Base-by-base conservation (phyloP, 495 filamentous ascomycete species). In the Pseudotulostoma volvatum region DNA sequence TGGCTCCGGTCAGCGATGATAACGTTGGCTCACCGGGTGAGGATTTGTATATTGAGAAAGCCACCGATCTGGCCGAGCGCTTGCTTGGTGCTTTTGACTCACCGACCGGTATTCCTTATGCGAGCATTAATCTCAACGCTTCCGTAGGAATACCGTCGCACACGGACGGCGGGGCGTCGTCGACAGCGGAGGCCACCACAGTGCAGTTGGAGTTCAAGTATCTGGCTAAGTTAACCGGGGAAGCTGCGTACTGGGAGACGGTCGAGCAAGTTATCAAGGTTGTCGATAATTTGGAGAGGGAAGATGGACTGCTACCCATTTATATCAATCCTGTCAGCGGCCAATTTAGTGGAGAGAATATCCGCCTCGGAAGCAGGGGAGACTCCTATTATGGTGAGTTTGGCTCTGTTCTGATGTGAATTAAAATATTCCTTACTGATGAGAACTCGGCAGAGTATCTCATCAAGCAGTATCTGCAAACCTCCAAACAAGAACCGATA, bases 121-220 rank as follows among this genome's bases (percentile, higher is more conserved):
- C 90, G 2, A 93, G 83, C 49, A 76, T 99, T 31, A 93, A 95
- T 46, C 61, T 99, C 17, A 78, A 75, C 40, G 81, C 73, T 3
- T 73, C 71, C 14, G 59, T 71, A 41, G 87, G 85, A 4, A 61
- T 92, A 14, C 65, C 68, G 3, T 86, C 87, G 2, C 86, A 95
- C 46, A 71, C 68, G 23, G 84, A 95, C 52, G 71, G 67, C n/a
- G 90, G 92, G 4, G 84, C 92, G 3, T 90, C 87, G 1, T 93
- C 86, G 2, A 95, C 87, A 0, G 83, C 90, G 7, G 92, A 96
- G 61, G 82, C 92, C 1, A 81, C 86, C 1, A 87, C 81, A 2
- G 53, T 96, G 33, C 90, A 99, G 60, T 70, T 99, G 9, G 90
- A 99, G 59, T 81, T 95, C 68, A 99, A 99, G 50, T 99, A 99